phyloP scores from a whole-genome alignment of 2,329 filamentous ascomycete genomes.

The Neurospora sp. region DNA sequence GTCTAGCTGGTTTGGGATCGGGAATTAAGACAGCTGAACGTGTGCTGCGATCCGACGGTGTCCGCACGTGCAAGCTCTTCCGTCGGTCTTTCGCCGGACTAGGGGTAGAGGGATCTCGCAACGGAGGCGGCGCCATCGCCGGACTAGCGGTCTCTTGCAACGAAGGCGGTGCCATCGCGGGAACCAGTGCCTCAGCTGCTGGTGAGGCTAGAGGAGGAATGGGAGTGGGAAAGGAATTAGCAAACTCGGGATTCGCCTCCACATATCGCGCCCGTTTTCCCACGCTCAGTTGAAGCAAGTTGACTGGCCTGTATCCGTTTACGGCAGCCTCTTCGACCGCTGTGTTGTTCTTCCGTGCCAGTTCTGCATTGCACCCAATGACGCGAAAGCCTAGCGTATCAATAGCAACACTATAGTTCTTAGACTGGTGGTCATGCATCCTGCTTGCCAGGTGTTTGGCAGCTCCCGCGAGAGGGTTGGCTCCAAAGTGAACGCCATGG shows the following conservation, averaged over 20 bases:
- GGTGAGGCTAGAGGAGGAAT: neutral
- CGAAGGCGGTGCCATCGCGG: neutral
- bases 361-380: slow-evolving; percentile 21
- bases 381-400: slow-evolving; percentile 25
- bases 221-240: neutral
- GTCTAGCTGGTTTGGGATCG: slow-evolving; percentile 21
- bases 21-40: slow-evolving; percentile 8
- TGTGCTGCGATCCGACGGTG: neutral
- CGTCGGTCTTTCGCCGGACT: slow-evolving; percentile 1
- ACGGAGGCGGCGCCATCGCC: neutral
- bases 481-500: slow-evolving; percentile 27
- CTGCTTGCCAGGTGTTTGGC: slow-evolving; percentile 28
- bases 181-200: neutral
- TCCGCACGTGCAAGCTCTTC: neutral
- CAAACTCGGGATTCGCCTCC: neutral
- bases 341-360: slow-evolving; percentile 25
- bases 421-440: slow-evolving; percentile 22
- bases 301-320: slow-evolving; percentile 23
- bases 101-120: neutral
- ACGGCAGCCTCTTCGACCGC: slow-evolving; percentile 21
- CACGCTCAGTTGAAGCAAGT: slow-evolving; percentile 17
- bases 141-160: neutral
- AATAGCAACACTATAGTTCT: slow-evolving; percentile 22
- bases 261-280: slow-evolving; percentile 2
- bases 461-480: slow-evolving; percentile 25